Evolutionary conservation across 495 filamentous ascomycete species (phyloP).

Genomic region (Cryomyces minteri): DNA sequence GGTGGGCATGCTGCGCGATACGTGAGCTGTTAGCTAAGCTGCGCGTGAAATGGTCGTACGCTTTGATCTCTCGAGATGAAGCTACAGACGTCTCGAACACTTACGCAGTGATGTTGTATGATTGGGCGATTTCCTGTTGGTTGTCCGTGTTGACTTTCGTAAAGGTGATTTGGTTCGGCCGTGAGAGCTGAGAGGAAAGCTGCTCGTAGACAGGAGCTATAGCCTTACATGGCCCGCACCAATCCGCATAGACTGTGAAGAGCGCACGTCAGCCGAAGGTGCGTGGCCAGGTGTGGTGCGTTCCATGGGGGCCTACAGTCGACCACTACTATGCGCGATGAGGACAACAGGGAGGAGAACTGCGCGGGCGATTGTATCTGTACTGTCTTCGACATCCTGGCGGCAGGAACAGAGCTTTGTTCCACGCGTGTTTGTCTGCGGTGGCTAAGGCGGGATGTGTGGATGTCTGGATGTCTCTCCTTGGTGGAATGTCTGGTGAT

Average conservation of each 20-base stretch:
- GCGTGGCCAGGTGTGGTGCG: constrained; percentile 4
- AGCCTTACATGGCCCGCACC: constrained; percentile 70
- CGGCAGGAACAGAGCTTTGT: background rate
- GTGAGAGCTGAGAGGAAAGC: constrained; percentile 51
- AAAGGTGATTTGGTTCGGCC: constrained; percentile 58
- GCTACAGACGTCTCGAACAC: constrained; percentile 4
- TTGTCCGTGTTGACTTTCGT: constrained; percentile 71
- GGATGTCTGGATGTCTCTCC: too few species aligned
- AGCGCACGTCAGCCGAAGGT: constrained; percentile 5
- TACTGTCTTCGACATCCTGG: constrained; percentile 42
- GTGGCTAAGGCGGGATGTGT: too few species aligned
- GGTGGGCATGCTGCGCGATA: constrained; percentile 42
- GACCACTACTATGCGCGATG: constrained; percentile 56
- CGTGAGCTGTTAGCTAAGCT: background rate
- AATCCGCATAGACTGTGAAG: constrained; percentile 63
- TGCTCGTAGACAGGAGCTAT: constrained; percentile 75
- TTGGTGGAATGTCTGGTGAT: too few species aligned
- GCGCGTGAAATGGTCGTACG: background rate
- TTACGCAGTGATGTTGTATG: constrained; percentile 55
- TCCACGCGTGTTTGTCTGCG: too few species aligned
- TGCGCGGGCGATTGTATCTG: constrained; percentile 54
- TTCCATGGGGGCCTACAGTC: constrained; percentile 49
- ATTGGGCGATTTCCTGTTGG: constrained; percentile 51
- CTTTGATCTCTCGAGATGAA: background rate
- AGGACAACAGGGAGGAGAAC: constrained; percentile 46